A percentile compares a stretch with the other conserved stretches of the same genome.
Evolutionary conservation across 805 yeast species (phyloP).

Genomic region (Debaryomyces castellii): DNA sequence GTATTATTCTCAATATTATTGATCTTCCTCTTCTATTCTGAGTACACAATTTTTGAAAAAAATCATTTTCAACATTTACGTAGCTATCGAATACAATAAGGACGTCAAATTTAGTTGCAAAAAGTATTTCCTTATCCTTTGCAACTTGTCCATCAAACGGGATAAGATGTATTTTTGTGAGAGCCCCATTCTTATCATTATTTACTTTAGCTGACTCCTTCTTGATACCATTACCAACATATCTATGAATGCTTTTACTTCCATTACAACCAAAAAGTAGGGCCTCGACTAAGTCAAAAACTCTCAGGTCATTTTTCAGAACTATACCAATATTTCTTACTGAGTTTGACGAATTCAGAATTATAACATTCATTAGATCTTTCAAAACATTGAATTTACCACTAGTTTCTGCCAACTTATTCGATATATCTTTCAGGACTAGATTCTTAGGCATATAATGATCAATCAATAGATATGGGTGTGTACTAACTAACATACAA

Average conservation of each 20-base stretch:
- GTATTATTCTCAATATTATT: conserved; percentile 67
- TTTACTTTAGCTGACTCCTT: conserved; percentile 33
- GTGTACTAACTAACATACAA: conserved; percentile 78
- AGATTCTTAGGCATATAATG: conserved; percentile 84
- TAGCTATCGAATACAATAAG: conserved; percentile 65
- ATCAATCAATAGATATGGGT: conserved; percentile 81
- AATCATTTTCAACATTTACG: conserved; percentile 42
- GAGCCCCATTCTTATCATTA: background rate
- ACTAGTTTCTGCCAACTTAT: conserved; percentile 69
- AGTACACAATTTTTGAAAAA: conserved; percentile 23
- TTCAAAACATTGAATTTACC: conserved; percentile 78
- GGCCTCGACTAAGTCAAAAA: conserved; percentile 71
- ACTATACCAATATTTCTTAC: conserved; percentile 63
- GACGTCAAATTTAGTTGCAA: conserved; percentile 48
- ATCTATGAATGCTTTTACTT: conserved; percentile 51
- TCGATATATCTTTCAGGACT: conserved; percentile 68
- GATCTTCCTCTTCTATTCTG: conserved; percentile 37
- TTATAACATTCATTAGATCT: conserved; percentile 59
- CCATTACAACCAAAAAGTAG: conserved; percentile 56
- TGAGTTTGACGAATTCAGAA: conserved; percentile 26
- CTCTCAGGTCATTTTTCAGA: conserved; percentile 63
- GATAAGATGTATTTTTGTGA: conserved; percentile 38
- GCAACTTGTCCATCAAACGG: conserved; percentile 34
- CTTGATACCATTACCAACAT: conserved; percentile 60
- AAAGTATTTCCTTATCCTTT: conserved; percentile 23